Percentiles rank a stretch among this genome's conserved stretches.
Evolutionary conservation across 345 rosid genomes (phyloP).

Genomic region (Melastoma malabathricum): DNA sequence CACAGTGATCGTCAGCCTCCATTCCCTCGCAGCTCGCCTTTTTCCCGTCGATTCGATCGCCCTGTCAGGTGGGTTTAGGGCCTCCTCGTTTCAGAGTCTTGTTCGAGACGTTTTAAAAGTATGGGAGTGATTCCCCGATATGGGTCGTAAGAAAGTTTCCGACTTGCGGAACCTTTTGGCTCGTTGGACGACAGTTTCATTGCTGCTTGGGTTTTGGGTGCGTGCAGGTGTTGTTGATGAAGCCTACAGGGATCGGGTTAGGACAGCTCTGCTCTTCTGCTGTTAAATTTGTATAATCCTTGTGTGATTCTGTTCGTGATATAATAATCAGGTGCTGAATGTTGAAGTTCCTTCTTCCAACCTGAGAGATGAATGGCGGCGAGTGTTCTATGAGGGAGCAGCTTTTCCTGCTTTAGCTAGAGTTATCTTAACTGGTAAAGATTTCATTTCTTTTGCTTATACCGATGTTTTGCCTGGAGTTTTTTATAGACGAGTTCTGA

Average conservation of each 20-base stretch:
- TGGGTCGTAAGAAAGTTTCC: no score
- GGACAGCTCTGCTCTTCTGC: conserved; percentile 5
- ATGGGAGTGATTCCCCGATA: no score
- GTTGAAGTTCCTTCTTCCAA: conserved; percentile 25
- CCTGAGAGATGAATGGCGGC: conserved; percentile 42
- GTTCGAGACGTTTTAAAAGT: not conserved
- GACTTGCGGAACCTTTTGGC: no score
- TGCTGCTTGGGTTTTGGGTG: conserved; percentile 5
- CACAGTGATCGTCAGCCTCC: conserved; percentile 58
- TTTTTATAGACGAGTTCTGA: not conserved
- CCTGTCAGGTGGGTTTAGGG: conserved; percentile 31
- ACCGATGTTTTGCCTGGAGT: not conserved
- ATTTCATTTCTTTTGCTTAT: not conserved
- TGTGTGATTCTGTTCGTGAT: not conserved
- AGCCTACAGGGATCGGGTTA: conserved; percentile 41
- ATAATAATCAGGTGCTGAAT: conserved; percentile 25
- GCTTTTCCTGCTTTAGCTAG: conserved; percentile 63
- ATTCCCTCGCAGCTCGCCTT: conserved; percentile 61
- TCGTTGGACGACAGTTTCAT: not conserved
- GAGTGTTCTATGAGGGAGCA: conserved; percentile 51
- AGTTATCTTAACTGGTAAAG: conserved; percentile 60
- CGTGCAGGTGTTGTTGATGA: conserved; percentile 42
- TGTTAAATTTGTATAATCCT: not conserved
- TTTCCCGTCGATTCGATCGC: conserved; percentile 52
- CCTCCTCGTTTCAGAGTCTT: not conserved